Conservation (phyloP, 1,284 basidiomycete genomes). For the Cryptococcus jaspeensis region DNA sequence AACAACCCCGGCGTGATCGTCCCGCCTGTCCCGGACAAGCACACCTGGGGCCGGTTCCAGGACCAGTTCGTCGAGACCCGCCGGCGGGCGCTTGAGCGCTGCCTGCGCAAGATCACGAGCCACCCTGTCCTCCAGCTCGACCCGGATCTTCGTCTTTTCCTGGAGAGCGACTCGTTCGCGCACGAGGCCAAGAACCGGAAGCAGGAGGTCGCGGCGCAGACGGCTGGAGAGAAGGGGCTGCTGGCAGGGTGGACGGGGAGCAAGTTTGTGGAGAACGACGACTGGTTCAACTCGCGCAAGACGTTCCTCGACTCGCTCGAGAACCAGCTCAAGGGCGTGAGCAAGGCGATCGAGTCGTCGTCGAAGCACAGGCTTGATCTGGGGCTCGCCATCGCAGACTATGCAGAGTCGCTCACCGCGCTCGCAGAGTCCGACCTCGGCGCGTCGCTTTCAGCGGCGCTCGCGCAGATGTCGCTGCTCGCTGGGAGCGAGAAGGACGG, state of each 20-base stretch:
- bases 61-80: constrained; percentile 83
- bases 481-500: constrained; percentile 68
- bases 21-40: constrained; percentile 95
- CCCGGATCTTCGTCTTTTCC: constrained; percentile 76
- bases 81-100: constrained; percentile 78
- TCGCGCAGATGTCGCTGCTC: constrained; percentile 70
- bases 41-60: constrained; percentile 82
- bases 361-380: constrained; percentile 77
- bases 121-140: constrained; percentile 85
- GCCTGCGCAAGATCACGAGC: constrained; percentile 80
- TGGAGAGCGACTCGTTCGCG: constrained; percentile 81
- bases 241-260: constrained; percentile 79
- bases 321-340: constrained; percentile 77
- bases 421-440: constrained; percentile 74
- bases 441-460: constrained; percentile 64
- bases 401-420: constrained; percentile 65
- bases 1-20: constrained; percentile 98
- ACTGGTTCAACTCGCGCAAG: constrained; percentile 94
- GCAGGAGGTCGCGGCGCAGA: constrained; percentile 12
- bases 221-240: constrained; percentile 55
- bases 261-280: constrained; percentile 88
- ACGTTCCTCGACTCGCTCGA: constrained; percentile 86
- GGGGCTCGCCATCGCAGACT: constrained; percentile 66
- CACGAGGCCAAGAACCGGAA: constrained; percentile 62
- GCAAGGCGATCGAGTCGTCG: constrained; percentile 78